A percentile compares a stretch with the other conserved stretches of the same genome.
Conservation (phyloP, 2,329 filamentous ascomycete genomes). For the Colletotrichum gloeosporioides region DNA sequence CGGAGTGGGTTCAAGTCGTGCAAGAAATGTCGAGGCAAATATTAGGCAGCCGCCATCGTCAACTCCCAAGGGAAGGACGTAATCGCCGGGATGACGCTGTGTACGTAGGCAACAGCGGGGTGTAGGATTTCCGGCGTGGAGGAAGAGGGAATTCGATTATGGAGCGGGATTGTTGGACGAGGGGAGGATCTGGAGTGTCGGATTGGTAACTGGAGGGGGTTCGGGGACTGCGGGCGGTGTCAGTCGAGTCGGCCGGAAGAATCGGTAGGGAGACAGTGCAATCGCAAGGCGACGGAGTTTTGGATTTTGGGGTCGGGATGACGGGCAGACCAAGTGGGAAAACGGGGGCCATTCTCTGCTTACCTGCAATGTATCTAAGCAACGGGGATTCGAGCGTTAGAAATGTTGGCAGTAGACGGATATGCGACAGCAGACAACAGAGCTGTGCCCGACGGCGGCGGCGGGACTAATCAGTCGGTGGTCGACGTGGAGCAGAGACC, state of each 20-base stretch:
- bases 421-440: background rate
- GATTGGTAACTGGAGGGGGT: background rate
- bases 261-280: constrained; percentile 4
- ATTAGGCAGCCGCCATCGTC: constrained; percentile 20
- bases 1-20: background rate
- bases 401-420: background rate
- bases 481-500: background rate
- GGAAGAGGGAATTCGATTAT: background rate
- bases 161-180: background rate
- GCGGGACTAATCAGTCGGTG: background rate
- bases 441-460: background rate
- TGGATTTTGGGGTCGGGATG: background rate
- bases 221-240: constrained; percentile 14
- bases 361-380: background rate
- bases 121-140: background rate
- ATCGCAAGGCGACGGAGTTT: background rate
- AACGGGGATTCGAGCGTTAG: background rate
- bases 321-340: background rate
- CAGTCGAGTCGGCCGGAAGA: constrained; percentile 13
- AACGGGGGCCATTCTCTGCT: background rate
- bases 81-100: background rate
- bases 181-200: background rate
- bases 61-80: background rate
- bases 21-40: background rate
- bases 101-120: background rate